Evolutionary conservation across 2,329 filamentous ascomycete species (phyloP), one percentile per base, ranked within the genome.

Genomic region (Trichoderma endophyticum): DNA sequence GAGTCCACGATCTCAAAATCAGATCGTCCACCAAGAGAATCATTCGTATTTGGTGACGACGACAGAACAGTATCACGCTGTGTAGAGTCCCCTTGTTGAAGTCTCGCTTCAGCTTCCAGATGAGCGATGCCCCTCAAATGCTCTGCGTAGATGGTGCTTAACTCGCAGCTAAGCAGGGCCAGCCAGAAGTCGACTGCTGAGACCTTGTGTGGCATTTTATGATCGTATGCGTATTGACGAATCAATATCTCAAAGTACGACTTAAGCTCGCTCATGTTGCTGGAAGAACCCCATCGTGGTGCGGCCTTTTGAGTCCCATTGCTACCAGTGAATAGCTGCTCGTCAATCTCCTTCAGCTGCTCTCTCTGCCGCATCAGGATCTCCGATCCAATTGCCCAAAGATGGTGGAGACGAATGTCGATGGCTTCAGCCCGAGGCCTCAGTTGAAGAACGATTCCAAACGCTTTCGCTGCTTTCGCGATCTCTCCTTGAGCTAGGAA

Each of bases 311-410:
- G 65, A n/a, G 18, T 51, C 14, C 26, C 63, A 66, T 28, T 15
- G 32, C 54, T 21, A 7, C 24, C n/a, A 15, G 28, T 15, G 9
- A 4, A 14, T 48, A 6, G 12, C 18, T 48, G 56, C 28, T 65
- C 67, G 8, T 75, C 24, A 39, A n/a, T 9, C 26, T 32, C 57
- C 34, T 66, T 62, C 69, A 26, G 75, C 77, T 82, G 77, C 73
- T 86, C 83, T 7, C 85, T 86, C 32, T 86, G 82, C 18, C 92
- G 88, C 82, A 97, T 89, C 71, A 97, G 82, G 24, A 98, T 88
- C 81, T 97, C 95, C 2, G 93, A 93, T 0, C 93, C 94, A 59
- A 97, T 87, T 15, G 91, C 91, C 95, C 95, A 98, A 75, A 92
- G 87, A 43, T 89, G 87, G 77, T 91, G 86, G 24, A 84, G 84